Base-by-base conservation (phyloP, 163 green algal genomes). In the Scenedesmus sp. region DNA sequence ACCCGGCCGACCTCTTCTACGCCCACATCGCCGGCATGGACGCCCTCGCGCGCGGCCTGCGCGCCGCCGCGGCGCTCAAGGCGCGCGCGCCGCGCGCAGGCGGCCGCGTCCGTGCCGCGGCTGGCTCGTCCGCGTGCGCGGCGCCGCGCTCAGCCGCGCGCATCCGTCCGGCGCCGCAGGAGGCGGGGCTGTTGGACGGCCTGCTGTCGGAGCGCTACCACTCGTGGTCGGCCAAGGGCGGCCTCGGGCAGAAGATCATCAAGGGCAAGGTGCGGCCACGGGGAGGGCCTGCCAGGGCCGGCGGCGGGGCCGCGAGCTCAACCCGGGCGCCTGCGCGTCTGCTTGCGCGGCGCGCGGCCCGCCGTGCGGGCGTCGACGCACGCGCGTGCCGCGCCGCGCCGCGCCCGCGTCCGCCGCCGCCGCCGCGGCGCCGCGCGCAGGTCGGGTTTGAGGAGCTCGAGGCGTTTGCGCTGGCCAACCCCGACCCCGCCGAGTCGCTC, bases 11-110 rank as follows among this genome's bases (percentile, higher is more conserved):
- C 64, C 71, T 95, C 20, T 88, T 95, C 66, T 87, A 90, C 36
- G 91, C 74, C 0, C 91, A 95, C 87, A 91, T 95, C 34, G 60
- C 42, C 15, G 86, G 87, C 33, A 94, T 95, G 86, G 91, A 95
- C 63, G 82, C 88, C 20, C 72, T 95, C 22, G 91, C 91, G 0
- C 63, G 91, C 0, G 91, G 91, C 26, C 86, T 95, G 63, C 83
- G 87, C 31, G 88, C 84, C 44, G 91, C 86, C 18, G 87, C 85
- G 33, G 33, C 14, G 5, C 75, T 90, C 33, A 81, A 73, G 58
- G 67, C 70, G 54, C 4, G 66, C n/a, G n/a, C n/a, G n/a, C n/a
- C n/a, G n/a, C n/a, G n/a, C n/a, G n/a, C n/a, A n/a, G n/a, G n/a
- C n/a, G n/a, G n/a, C n/a, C n/a, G n/a, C n/a, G n/a, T n/a, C n/a